Percentiles rank a stretch among this genome's conserved stretches.
Conservation (phyloP, 306 rosid species). For the Notholithocarpus densiflorus region DNA sequence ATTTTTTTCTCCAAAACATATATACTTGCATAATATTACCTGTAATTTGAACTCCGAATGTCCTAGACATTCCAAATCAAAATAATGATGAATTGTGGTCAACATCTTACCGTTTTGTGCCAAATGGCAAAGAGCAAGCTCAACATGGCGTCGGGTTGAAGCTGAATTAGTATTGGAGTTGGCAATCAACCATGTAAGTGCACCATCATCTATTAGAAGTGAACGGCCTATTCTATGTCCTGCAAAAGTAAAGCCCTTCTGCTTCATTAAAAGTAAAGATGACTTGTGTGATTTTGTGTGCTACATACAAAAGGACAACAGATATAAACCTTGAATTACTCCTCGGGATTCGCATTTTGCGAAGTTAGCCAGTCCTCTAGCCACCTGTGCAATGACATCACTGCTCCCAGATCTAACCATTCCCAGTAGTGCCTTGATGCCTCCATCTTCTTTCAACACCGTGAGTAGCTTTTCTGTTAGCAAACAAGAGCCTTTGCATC, state of each 20-base stretch:
- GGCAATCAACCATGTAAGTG: slow-evolving; percentile 51
- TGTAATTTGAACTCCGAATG: too few relatives aligned
- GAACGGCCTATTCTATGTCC: slow-evolving; percentile 57
- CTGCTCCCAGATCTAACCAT: slow-evolving; percentile 48
- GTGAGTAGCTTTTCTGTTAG: slow-evolving; percentile 49
- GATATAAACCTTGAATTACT: slow-evolving; percentile 47
- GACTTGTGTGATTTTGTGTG: neutral
- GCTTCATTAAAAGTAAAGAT: neutral
- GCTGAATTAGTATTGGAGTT: slow-evolving; percentile 40
- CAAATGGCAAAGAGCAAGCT: slow-evolving; percentile 64
- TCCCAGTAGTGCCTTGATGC: slow-evolving; percentile 54
- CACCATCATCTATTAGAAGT: slow-evolving; percentile 52
- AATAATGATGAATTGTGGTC: neutral
- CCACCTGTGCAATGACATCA: slow-evolving; percentile 66
- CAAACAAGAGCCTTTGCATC: slow-evolving; percentile 3
- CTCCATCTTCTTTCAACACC: slow-evolving; percentile 61
- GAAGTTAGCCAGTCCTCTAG: slow-evolving; percentile 65
- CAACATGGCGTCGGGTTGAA: slow-evolving; percentile 59
- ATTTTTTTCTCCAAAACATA: too few relatives aligned
- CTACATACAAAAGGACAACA: neutral
- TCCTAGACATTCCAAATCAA: neutral
- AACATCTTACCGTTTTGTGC: slow-evolving; percentile 63
- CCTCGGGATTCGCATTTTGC: slow-evolving; percentile 70
- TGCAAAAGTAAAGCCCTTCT: slow-evolving; percentile 19
- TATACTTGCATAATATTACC: too few relatives aligned